Base-by-base conservation (phyloP, 2,329 filamentous ascomycete species). In the Tolypocladium paradoxum region DNA sequence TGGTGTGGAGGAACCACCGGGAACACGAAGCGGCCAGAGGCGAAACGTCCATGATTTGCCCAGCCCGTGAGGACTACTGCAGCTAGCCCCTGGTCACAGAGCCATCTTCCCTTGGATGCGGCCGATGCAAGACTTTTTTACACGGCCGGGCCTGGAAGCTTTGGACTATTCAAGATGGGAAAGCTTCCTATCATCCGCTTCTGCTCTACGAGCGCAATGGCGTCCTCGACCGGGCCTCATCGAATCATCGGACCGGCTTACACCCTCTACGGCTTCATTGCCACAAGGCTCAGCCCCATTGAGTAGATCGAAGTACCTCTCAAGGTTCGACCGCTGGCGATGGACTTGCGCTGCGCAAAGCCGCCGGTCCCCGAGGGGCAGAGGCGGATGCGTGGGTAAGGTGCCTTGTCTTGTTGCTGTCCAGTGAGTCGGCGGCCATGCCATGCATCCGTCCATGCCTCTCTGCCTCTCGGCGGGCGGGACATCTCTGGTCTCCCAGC, bases 1-100 rank as follows among this genome's bases (percentile, higher is more conserved):
- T 59, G 64, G 64, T 66, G 64, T 62, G 63, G 56, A 53, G 58
- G 61, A 58, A 59, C 63, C 62, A 65, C 64, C 52, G 37, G 57
- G 57, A 64, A 66, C 63, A 66, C 64, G 64, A 65, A 62, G 60
- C 55, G 57, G 45, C 43, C 18, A 52, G 24, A 38, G 40, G 50
- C n/a, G 20, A 51, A 51, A 35, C 48, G 40, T 36, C 22, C 22
- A 49, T 37, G 49, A 31, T 35, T 46, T 38, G 38, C 34, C 48
- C 38, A n/a, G 31, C n/a, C 12, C 16, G 24, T 20, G 36, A 24
- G 36, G 24, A 49, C 46, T 40, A 46, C 52, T 43, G 47, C 12
- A 27, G 27, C 52, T 53, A 49, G 51, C 12, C 46, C 52, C 43
- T 45, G 38, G 29, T 12, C 33, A 18, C 40, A 45, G 16, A 47